Percentiles rank a stretch among this genome's conserved stretches.
Evolutionary conservation across 768 basidiomycete genomes (phyloP).

Genomic region (Inosperma sp.): DNA sequence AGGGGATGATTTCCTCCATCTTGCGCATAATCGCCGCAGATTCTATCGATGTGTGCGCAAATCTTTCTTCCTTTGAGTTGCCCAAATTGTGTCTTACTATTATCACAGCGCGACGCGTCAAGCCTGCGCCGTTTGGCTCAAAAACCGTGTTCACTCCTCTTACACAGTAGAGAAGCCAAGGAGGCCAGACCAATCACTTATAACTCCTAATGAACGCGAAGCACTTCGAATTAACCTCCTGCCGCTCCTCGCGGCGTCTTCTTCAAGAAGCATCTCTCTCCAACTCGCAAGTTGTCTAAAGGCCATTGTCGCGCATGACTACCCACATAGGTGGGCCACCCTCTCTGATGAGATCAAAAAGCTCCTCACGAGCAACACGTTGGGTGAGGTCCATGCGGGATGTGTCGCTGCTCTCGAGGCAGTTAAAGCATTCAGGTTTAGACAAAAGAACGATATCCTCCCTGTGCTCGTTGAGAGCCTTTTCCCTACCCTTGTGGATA

Average conservation of each 20-base stretch:
- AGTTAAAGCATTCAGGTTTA: slow-evolving; percentile 75
- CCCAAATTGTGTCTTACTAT: no score
- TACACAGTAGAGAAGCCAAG: slow-evolving; percentile 51
- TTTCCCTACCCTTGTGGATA: slow-evolving; percentile 72
- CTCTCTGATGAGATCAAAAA: slow-evolving; percentile 64
- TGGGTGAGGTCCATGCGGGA: slow-evolving; percentile 76
- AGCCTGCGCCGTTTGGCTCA: slow-evolving; percentile 82
- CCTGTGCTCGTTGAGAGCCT: slow-evolving; percentile 54
- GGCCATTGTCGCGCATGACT: slow-evolving; percentile 69
- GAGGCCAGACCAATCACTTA: slow-evolving; percentile 58
- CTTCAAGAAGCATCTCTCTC: slow-evolving; percentile 62
- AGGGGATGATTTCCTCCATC: slow-evolving; percentile 79
- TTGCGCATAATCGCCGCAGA: slow-evolving; percentile 82
- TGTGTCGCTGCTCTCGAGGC: slow-evolving; percentile 75
- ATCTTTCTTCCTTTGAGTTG: no score
- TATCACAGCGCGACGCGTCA: slow-evolving; percentile 82
- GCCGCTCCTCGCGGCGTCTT: slow-evolving; percentile 62
- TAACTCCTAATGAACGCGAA: slow-evolving; percentile 64
- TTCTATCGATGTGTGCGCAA: slow-evolving; percentile 60
- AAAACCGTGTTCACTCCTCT: slow-evolving; percentile 74
- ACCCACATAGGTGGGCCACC: slow-evolving; percentile 70
- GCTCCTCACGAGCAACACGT: slow-evolving; percentile 57
- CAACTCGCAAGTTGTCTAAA: slow-evolving; percentile 75
- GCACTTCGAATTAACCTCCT: slow-evolving; percentile 67
- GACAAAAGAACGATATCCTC: slow-evolving; percentile 56